phyloP scores from a whole-genome alignment of 106 monocot genomes.

The Narthecium ossifragum region DNA sequence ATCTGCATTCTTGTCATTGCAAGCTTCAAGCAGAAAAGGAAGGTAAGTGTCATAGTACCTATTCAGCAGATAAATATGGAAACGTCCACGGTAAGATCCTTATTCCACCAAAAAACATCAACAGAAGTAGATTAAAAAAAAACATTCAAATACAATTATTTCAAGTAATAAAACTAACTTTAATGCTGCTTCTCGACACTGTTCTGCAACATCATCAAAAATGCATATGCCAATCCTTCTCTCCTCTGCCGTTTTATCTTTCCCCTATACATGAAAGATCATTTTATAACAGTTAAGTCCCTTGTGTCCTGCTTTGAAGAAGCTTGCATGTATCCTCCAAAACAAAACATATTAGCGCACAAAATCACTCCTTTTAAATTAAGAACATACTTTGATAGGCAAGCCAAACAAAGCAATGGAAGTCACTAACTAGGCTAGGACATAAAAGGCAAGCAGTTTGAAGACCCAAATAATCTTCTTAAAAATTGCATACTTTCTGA shows the following conservation, averaged over 20 bases:
- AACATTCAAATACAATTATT: neutral
- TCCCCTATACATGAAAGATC: conserved; percentile 39
- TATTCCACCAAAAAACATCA: no score
- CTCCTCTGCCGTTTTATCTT: conserved; percentile 91
- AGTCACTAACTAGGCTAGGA: no score
- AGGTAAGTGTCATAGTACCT: conserved; percentile 92
- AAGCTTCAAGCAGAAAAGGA: conserved; percentile 89
- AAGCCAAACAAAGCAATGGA: no score
- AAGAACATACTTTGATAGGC: no score
- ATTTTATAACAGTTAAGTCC: neutral
- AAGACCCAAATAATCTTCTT: no score
- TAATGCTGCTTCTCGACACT: conserved; percentile 81
- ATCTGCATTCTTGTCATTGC: conserved; percentile 83
- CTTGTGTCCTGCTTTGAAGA: no score
- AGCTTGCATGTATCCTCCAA: no score
- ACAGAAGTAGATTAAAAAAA: no score
- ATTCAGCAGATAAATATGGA: neutral
- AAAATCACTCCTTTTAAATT: no score
- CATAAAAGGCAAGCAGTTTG: no score
- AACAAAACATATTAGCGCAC: no score
- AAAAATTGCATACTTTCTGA: no score
- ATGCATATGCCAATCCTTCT: conserved; percentile 97
- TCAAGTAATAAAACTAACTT: conserved; percentile 44
- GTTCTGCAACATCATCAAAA: conserved; percentile 96
- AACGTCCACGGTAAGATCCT: neutral